Conservation (phyloP, 2,329 filamentous ascomycete genomes). For the Magnaporthiopsis poae region DNA sequence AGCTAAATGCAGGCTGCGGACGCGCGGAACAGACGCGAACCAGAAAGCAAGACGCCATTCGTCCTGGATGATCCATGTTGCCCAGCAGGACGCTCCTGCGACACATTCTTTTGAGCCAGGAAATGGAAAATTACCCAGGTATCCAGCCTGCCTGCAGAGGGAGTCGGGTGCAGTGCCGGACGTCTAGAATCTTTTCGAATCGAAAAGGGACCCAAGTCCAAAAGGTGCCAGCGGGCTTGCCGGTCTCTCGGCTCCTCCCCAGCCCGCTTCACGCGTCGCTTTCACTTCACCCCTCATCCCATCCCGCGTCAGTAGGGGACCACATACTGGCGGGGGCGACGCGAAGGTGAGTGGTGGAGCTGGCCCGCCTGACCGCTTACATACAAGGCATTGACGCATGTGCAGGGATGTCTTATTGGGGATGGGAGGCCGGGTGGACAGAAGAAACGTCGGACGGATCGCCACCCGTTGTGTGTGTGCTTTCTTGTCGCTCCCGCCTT, state of each 20-base stretch:
- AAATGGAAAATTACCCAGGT: too few relatives aligned
- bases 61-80: too few relatives aligned
- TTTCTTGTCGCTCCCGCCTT: background rate
- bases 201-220: background rate
- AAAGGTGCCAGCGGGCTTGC: background rate
- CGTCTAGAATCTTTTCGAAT: too few relatives aligned
- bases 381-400: constrained; percentile 31
- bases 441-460: background rate
- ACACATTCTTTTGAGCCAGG: too few relatives aligned
- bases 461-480: background rate
- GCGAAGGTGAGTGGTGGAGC: background rate
- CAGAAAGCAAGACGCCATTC: too few relatives aligned
- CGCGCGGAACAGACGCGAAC: too few relatives aligned
- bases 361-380: constrained; percentile 13
- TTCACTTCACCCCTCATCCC: background rate
- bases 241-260: background rate
- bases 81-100: too few relatives aligned
- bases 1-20: background rate
- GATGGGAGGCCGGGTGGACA: background rate
- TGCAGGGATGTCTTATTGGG: constrained; percentile 19
- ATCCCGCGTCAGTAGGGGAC: background rate
- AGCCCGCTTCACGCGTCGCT: background rate
- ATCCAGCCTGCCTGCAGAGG: too few relatives aligned
- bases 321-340: background rate
- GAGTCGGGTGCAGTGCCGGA: too few relatives aligned